Percentiles rank a stretch among this genome's conserved stretches.
Evolutionary conservation across 2,329 filamentous ascomycete species (phyloP).

Genomic region (Pestalotiopsis sp.): DNA sequence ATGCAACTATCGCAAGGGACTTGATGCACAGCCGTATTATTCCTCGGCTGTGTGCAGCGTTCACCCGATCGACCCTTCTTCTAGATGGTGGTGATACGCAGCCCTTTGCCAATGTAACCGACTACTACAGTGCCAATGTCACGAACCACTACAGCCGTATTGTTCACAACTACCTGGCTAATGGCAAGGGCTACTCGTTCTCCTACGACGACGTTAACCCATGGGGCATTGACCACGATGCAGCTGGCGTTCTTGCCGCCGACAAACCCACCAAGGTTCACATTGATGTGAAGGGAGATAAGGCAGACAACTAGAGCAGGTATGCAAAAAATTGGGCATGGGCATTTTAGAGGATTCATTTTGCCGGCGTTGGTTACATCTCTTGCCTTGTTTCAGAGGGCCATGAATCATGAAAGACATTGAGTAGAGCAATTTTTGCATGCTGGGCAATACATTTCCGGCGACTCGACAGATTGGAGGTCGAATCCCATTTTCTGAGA

Average conservation of each 20-base stretch:
- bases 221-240: conserved; percentile 45
- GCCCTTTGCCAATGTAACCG: conserved; percentile 35
- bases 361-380: background rate
- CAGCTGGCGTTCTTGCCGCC: conserved; percentile 41
- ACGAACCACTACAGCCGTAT: conserved; percentile 59
- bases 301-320: background rate
- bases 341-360: background rate
- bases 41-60: conserved; percentile 49
- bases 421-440: background rate
- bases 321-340: background rate
- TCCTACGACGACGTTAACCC: conserved; percentile 68
- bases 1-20: conserved; percentile 25
- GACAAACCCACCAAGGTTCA: background rate
- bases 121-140: conserved; percentile 44
- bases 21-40: conserved; percentile 39
- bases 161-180: conserved; percentile 59
- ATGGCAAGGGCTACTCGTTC: conserved; percentile 64
- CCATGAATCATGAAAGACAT: background rate
- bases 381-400: background rate
- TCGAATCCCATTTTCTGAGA: background rate
- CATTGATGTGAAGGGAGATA: background rate
- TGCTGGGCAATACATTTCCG: background rate
- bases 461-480: background rate
- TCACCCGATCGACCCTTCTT: conserved; percentile 46
- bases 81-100: conserved; percentile 45